A percentile compares a stretch with the other conserved stretches of the same genome.
These are phyloP conservation scores for Soucietia sequanensis DNA, from an alignment of 805 yeast genomes.

Conservation along the genomic window DNA sequence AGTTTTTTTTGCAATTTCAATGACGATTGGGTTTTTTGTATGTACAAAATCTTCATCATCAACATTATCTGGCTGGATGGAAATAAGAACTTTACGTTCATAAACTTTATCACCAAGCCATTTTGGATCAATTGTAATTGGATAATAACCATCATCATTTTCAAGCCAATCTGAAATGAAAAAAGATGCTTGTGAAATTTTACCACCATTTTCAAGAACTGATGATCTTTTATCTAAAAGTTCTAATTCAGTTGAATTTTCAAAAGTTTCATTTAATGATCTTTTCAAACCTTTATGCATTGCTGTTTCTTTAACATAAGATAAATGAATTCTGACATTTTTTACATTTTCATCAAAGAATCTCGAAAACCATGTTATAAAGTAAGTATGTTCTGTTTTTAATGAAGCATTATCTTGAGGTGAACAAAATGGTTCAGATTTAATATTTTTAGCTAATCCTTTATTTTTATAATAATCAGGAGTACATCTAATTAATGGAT, in stretches of 20 bases:
- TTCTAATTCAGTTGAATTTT: slow-evolving; percentile 24
- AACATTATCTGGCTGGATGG: slow-evolving; percentile 71
- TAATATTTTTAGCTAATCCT: slow-evolving; percentile 54
- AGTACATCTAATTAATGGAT: slow-evolving; percentile 82
- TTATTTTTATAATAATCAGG: slow-evolving; percentile 70
- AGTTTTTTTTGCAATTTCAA: slow-evolving; percentile 52
- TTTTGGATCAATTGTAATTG: slow-evolving; percentile 57
- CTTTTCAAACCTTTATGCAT: slow-evolving; percentile 58
- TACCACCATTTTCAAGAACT: slow-evolving; percentile 40
- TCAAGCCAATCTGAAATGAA: slow-evolving; percentile 70
- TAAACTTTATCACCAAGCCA: slow-evolving; percentile 57
- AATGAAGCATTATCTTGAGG: slow-evolving; percentile 64
- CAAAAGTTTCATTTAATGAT: no score
- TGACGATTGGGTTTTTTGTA: slow-evolving; percentile 39
- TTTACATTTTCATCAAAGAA: slow-evolving; percentile 56
- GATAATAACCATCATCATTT: slow-evolving; percentile 59
- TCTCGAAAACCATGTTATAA: slow-evolving; percentile 77
- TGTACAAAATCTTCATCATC: slow-evolving; percentile 65
- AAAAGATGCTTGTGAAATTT: slow-evolving; percentile 43
- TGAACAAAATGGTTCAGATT: slow-evolving; percentile 81
- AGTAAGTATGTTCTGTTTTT: slow-evolving; percentile 62
- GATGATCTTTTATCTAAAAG: slow-evolving; percentile 27
- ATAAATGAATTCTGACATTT: slow-evolving; percentile 65
- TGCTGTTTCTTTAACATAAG: slow-evolving; percentile 57
- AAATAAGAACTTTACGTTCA: slow-evolving; percentile 56